A percentile compares a stretch with the other conserved stretches of the same genome.
Evolutionary conservation across 164 flowering plant genomes (phyloP).

Genomic region (Tinospora cordifolia): DNA sequence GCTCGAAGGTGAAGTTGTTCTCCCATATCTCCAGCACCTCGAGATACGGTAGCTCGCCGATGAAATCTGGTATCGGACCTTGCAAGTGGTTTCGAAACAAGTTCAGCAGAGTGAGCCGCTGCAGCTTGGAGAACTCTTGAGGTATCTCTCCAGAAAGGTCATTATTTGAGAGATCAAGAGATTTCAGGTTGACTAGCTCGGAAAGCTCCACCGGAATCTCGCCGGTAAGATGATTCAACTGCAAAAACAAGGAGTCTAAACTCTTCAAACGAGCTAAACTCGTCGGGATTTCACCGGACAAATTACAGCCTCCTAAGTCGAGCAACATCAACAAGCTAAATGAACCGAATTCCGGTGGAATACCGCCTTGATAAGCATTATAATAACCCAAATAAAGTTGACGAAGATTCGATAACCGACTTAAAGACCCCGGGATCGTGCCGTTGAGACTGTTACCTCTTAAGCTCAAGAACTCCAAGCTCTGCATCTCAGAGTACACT

Average conservation of each 20-base stretch:
- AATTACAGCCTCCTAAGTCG: conserved; percentile 49
- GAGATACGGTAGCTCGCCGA: conserved; percentile 63
- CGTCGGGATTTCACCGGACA: conserved; percentile 69
- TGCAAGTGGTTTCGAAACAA: conserved; percentile 55
- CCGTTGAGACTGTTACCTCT: conserved; percentile 55
- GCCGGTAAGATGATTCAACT: conserved; percentile 54
- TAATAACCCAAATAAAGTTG: conserved; percentile 41
- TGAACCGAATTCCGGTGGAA: conserved; percentile 58
- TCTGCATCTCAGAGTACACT: conserved; percentile 38
- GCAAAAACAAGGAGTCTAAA: conserved; percentile 58
- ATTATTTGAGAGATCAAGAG: conserved; percentile 67
- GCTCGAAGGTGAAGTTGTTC: conserved; percentile 69
- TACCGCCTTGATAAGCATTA: conserved; percentile 40
- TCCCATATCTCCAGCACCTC: conserved; percentile 70
- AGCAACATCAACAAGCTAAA: conserved; percentile 35
- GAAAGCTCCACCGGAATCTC: conserved; percentile 60
- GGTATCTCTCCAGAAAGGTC: conserved; percentile 66
- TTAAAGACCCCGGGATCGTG: conserved; percentile 42
- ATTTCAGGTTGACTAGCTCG: conserved; percentile 35
- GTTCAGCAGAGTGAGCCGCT: conserved; percentile 45
- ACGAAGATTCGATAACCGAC: conserved; percentile 30
- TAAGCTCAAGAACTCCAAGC: conserved; percentile 50
- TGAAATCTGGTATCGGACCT: conserved; percentile 56
- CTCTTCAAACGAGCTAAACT: conserved; percentile 41
- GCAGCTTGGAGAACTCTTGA: conserved; percentile 39